A percentile compares a stretch with the other conserved stretches of the same genome.
phyloP scores from a whole-genome alignment of 192 early-diverging fungal genomes.

The Podila epicladia region DNA sequence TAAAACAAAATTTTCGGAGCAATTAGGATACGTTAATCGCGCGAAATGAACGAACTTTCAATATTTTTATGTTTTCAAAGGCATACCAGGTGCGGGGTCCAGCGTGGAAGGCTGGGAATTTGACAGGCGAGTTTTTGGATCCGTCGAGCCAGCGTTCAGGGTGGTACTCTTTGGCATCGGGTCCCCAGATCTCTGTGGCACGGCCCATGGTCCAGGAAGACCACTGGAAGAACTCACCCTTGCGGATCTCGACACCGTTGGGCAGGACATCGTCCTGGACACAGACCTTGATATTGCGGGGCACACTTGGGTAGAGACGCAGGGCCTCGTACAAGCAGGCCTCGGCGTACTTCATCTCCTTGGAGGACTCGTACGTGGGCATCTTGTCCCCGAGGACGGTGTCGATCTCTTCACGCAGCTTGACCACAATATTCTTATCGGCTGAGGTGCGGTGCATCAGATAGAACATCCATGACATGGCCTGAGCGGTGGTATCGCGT shows the following conservation, averaged over 20 bases:
- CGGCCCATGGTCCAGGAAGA: slow-evolving; percentile 46
- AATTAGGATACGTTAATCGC: too few relatives aligned
- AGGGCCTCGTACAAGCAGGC: slow-evolving; percentile 64
- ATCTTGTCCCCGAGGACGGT: neutral
- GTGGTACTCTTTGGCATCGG: slow-evolving; percentile 53
- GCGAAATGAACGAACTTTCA: too few relatives aligned
- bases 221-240: slow-evolving; percentile 59
- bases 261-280: slow-evolving; percentile 61
- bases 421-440: slow-evolving; percentile 33
- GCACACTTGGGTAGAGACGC: slow-evolving; percentile 56
- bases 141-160: slow-evolving; percentile 61
- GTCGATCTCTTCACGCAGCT: slow-evolving; percentile 46
- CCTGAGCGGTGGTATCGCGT: slow-evolving; percentile 66
- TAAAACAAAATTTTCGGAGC: neutral
- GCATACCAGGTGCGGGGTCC: slow-evolving; percentile 58
- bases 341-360: slow-evolving; percentile 38
- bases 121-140: slow-evolving; percentile 38
- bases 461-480: slow-evolving; percentile 64
- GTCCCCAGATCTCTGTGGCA: slow-evolving; percentile 55
- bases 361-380: slow-evolving; percentile 27
- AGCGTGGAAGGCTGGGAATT: slow-evolving; percentile 65
- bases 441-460: slow-evolving; percentile 37
- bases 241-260: slow-evolving; percentile 57
- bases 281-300: slow-evolving; percentile 59
- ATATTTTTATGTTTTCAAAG: neutral